Evolutionary conservation across 768 basidiomycete species (phyloP), one percentile per base, ranked within the genome.

Genomic region (Boletus rubescentipes): DNA sequence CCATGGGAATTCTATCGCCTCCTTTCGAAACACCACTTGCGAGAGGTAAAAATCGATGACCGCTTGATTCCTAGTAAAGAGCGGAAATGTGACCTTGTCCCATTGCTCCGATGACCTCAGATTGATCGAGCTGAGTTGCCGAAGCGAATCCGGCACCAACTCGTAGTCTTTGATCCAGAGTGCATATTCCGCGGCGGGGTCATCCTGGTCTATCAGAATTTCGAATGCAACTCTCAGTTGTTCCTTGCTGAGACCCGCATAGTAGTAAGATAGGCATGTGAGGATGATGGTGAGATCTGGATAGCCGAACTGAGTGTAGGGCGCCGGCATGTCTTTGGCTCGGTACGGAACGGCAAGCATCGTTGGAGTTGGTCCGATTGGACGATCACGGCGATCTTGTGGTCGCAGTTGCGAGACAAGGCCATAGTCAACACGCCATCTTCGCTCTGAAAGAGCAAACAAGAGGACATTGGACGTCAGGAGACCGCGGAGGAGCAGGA

Each of bases 271-370:
- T 16, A 72, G 54, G 43, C 60, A 73, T 0, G 69, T 74, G 12
- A 73, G 63, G 4, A 57, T 32, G 42, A 73, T 60, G 14, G 60
- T 58, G 15, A 74, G 56, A 18, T 73, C 72, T 16, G 72, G 72
- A 37, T 73, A 73, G 20, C 67, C 67, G 20, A 73, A 75, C 34
- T 73, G 69, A 0, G 72, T 68, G 36, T 64, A 58, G 14, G 53
- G 38, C 15, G 71, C 57, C 0, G 72, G 72, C 2, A 64, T 48
- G n/a, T 73, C 73, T 49, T 68, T 73, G 0, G 72, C 39, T 12
- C 20, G 39, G 14, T 40, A 40, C 14, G 39, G 39, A 40, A 23
- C 12, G 11, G 41, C 23, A n/a, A 42, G 41, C 41, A 29, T 42
- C 20, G 9, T 26, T 3, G 26, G 26, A 6, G 26, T 26, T 26